Percentiles rank a stretch among this genome's conserved stretches.
phyloP scores from a whole-genome alignment of 192 early-diverging fungal species.

The Allomyces macrogynus region DNA sequence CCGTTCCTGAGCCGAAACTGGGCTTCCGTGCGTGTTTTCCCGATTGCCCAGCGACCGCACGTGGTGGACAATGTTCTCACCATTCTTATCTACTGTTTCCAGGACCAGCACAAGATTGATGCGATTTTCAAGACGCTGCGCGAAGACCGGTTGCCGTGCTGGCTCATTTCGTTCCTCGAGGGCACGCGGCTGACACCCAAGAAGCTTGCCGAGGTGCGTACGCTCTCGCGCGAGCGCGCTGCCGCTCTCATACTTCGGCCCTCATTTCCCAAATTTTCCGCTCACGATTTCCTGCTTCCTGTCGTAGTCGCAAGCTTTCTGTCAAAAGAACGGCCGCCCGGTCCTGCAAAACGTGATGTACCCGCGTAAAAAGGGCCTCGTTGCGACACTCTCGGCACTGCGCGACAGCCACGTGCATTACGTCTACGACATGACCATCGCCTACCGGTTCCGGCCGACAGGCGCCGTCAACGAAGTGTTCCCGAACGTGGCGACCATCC shows the following conservation, averaged over 20 bases:
- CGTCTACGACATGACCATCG: conserved; percentile 6
- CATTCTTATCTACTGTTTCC: no score
- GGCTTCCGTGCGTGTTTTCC: not conserved
- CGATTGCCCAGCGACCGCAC: no score
- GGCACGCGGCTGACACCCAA: conserved; percentile 8
- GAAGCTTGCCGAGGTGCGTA: conserved; percentile 4
- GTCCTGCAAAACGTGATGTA: conserved; percentile 6
- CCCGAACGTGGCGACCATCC: conserved; percentile 4
- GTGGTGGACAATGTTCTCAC: no score
- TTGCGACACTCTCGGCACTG: conserved; percentile 3
- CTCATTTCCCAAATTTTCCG: no score
- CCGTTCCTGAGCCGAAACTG: conserved; percentile 8
- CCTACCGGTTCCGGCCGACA: not conserved
- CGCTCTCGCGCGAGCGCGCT: not conserved
- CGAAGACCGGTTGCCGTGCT: not conserved
- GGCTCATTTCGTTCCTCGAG: conserved; percentile 8
- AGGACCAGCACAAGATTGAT: conserved; percentile 5
- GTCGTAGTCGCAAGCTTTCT: conserved; percentile 3
- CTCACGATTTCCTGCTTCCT: no score
- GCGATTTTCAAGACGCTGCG: conserved; percentile 4
- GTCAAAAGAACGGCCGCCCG: conserved; percentile 5
- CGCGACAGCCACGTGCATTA: conserved; percentile 2
- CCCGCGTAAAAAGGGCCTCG: conserved; percentile 8
- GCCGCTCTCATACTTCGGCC: no score
- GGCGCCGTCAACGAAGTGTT: not conserved